Percentiles rank a stretch among this genome's conserved stretches.
Conservation (phyloP, 805 yeast species). For the Saccharomycopsis sp. region DNA sequence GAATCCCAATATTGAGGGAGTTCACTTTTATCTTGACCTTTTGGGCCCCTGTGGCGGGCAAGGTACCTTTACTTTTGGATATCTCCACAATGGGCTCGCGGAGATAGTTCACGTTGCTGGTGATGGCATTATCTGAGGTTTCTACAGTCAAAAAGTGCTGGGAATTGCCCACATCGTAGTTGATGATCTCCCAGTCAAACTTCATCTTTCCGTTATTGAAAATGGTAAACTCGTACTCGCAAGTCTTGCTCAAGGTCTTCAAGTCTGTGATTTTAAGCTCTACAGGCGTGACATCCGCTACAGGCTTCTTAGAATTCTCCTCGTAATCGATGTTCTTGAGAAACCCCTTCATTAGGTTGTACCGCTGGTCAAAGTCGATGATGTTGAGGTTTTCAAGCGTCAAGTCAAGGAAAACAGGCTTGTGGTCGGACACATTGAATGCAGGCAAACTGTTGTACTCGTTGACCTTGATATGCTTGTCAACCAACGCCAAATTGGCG, state of each 20-base stretch:
- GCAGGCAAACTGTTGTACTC: slow-evolving; percentile 25
- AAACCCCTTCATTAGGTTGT: slow-evolving; percentile 31
- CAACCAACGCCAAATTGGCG: slow-evolving; percentile 24
- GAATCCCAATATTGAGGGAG: slow-evolving; percentile 27
- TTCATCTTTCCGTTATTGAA: slow-evolving; percentile 28
- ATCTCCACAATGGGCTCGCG: slow-evolving; percentile 14
- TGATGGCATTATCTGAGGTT: slow-evolving; percentile 21
- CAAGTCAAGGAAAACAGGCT: slow-evolving; percentile 39
- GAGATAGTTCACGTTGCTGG: slow-evolving; percentile 17
- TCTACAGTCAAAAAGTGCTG: slow-evolving; percentile 14
- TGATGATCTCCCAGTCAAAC: slow-evolving; percentile 34
- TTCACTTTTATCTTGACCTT: slow-evolving; percentile 22
- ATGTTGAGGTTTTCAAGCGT: slow-evolving; percentile 31
- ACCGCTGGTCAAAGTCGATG: slow-evolving; percentile 34
- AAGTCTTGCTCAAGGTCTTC: slow-evolving; percentile 24
- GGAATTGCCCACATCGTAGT: slow-evolving; percentile 26
- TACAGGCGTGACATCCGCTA: slow-evolving; percentile 33
- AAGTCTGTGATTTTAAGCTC: slow-evolving; percentile 27
- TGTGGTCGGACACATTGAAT: slow-evolving; percentile 43
- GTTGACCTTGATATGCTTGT: slow-evolving; percentile 25
- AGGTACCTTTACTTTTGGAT: slow-evolving; percentile 26
- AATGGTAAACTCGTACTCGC: slow-evolving; percentile 30
- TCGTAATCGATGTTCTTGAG: slow-evolving; percentile 36
- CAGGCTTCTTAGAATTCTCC: slow-evolving; percentile 38
- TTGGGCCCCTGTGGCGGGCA: slow-evolving; percentile 27